phyloP scores from a whole-genome alignment of 257 asterid species.

The Jasminum sambac region DNA sequence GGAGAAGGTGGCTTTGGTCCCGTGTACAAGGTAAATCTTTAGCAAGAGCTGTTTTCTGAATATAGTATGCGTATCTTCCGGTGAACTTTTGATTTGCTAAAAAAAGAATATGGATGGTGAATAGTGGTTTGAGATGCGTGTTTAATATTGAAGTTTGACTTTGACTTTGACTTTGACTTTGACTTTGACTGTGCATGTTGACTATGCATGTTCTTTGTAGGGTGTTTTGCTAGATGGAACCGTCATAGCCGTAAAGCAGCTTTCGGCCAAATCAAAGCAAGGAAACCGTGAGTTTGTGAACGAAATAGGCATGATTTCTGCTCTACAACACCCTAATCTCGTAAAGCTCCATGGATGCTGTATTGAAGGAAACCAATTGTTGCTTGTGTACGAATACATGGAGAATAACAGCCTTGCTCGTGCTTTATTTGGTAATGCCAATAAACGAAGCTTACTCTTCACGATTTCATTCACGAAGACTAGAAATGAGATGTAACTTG shows the following conservation, averaged over 20 bases:
- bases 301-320: slow-evolving; percentile 66
- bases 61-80: not conserved
- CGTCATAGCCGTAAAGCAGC: slow-evolving; percentile 58
- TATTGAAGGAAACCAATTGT: slow-evolving; percentile 53
- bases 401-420: slow-evolving; percentile 63
- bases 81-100: too few species aligned
- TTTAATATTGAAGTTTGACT: too few species aligned
- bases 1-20: slow-evolving; percentile 80
- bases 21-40: slow-evolving; percentile 49
- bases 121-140: too few species aligned
- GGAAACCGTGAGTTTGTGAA: slow-evolving; percentile 60
- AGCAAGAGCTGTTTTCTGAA: not conserved
- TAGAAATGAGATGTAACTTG: not conserved
- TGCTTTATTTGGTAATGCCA: slow-evolving; percentile 48
- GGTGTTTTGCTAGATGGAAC: slow-evolving; percentile 50
- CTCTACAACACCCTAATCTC: slow-evolving; percentile 60
- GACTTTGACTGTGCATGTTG: not conserved
- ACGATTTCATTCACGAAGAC: not conserved
- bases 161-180: not conserved
- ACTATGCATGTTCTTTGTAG: slow-evolving; percentile 27
- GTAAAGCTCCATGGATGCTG: slow-evolving; percentile 60
- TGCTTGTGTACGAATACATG: slow-evolving; percentile 59
- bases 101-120: too few species aligned
- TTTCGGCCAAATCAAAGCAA: slow-evolving; percentile 60
- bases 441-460: not conserved